Evolutionary conservation across 2,329 filamentous ascomycete genomes (phyloP).

Genomic region (Myotisia sp.): DNA sequence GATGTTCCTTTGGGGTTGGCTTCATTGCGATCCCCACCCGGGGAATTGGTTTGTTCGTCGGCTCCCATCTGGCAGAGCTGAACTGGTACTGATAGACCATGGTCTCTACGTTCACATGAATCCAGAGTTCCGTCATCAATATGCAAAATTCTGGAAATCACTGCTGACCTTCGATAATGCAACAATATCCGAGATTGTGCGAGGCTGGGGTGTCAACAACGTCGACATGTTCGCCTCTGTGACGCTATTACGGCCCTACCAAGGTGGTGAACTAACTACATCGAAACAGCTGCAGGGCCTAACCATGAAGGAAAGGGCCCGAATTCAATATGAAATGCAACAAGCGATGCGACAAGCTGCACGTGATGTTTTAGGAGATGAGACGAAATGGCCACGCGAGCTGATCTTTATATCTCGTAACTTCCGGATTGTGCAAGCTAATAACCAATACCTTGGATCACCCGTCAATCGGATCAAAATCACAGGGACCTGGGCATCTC

Average conservation of each 20-base stretch:
- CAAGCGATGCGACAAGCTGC: constrained; percentile 56
- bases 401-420: constrained; percentile 86
- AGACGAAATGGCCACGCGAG: constrained; percentile 78
- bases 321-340: constrained; percentile 65
- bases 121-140: constrained; percentile 69
- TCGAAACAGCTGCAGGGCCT: constrained; percentile 40
- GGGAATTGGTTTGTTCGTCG: constrained; percentile 94
- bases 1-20: constrained; percentile 91
- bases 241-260: constrained; percentile 79
- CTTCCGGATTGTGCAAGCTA: constrained; percentile 81
- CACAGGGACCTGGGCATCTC: constrained; percentile 77
- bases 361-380: constrained; percentile 68
- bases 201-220: constrained; percentile 74
- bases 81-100: constrained; percentile 93
- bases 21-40: constrained; percentile 94
- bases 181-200: constrained; percentile 57
- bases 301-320: constrained; percentile 40
- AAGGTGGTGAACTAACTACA: constrained; percentile 61
- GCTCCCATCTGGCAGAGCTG: constrained; percentile 62
- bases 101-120: constrained; percentile 90
- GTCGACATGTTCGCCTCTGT: constrained; percentile 84
- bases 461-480: constrained; percentile 89
- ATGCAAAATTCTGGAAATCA: constrained; percentile 82
- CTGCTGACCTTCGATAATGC: constrained; percentile 87
- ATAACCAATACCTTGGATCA: constrained; percentile 79